Conservation (phyloP, 2,329 filamentous ascomycete genomes). For the Phaeosphaeriaceae sp. region DNA sequence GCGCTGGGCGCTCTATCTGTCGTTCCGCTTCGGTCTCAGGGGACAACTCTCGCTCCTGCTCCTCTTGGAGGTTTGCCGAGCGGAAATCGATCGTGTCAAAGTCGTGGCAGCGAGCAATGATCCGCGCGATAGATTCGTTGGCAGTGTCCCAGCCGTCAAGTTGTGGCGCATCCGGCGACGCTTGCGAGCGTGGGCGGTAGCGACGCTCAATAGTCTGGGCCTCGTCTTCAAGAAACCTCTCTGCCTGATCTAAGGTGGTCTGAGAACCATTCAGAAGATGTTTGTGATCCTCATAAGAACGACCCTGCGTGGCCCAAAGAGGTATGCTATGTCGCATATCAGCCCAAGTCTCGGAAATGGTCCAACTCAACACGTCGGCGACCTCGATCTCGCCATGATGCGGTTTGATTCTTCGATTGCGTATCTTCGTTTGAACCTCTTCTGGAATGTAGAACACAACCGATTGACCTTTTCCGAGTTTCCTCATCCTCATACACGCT, state of each 20-base stretch:
- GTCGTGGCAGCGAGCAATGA: slow-evolving; percentile 26
- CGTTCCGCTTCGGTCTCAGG: slow-evolving; percentile 69
- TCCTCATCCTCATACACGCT: slow-evolving; percentile 62
- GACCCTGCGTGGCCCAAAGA: slow-evolving; percentile 68
- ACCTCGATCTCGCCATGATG: slow-evolving; percentile 51
- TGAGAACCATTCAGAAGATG: slow-evolving; percentile 37
- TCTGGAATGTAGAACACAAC: slow-evolving; percentile 66
- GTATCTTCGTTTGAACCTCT: slow-evolving; percentile 66
- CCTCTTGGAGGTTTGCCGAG: slow-evolving; percentile 61
- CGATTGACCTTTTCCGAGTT: slow-evolving; percentile 71
- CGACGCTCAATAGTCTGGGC: slow-evolving; percentile 59
- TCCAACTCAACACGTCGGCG: slow-evolving; percentile 65
- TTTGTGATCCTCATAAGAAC: slow-evolving; percentile 56
- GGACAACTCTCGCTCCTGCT: slow-evolving; percentile 72
- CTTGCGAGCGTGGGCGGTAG: slow-evolving; percentile 53
- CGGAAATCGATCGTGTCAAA: slow-evolving; percentile 39
- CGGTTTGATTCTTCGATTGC: slow-evolving; percentile 20
- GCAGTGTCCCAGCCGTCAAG: slow-evolving; percentile 17
- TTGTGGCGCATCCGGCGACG: neutral
- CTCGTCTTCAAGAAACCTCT: slow-evolving; percentile 63
- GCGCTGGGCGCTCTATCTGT: slow-evolving; percentile 59
- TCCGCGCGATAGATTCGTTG: slow-evolving; percentile 25
- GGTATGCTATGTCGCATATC: slow-evolving; percentile 60
- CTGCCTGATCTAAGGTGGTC: slow-evolving; percentile 39
- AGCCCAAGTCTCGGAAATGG: slow-evolving; percentile 63